Conservation (phyloP, 2,329 filamentous ascomycete genomes). For the Exophiala xenobiotica region DNA sequence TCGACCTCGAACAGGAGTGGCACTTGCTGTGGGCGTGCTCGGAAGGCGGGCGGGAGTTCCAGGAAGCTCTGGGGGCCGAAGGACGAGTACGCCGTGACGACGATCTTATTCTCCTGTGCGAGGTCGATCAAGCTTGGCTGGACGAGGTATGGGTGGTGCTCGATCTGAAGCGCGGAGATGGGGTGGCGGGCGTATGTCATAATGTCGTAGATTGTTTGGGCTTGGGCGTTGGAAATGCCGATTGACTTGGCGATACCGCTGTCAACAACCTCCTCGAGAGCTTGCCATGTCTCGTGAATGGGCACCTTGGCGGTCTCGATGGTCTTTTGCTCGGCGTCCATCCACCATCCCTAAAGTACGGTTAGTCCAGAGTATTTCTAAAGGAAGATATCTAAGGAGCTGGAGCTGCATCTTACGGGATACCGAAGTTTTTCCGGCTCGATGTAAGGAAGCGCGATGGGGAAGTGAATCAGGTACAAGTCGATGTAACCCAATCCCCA, state of each 20-base stretch:
- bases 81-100: conserved; percentile 78
- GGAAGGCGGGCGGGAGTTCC: conserved; percentile 55
- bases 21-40: conserved; percentile 66
- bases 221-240: conserved; percentile 81
- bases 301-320: conserved; percentile 66
- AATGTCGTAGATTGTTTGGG: conserved; percentile 73
- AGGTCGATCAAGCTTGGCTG: conserved; percentile 70
- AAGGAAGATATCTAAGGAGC: not conserved
- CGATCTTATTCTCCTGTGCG: conserved; percentile 67
- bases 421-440: conserved; percentile 77
- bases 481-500: conserved; percentile 89
- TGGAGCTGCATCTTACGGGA: conserved; percentile 43
- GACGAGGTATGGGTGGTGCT: conserved; percentile 86
- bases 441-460: conserved; percentile 80
- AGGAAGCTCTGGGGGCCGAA: conserved; percentile 78
- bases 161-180: conserved; percentile 79
- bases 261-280: conserved; percentile 73
- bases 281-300: conserved; percentile 78
- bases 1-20: conserved; percentile 70
- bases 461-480: conserved; percentile 87
- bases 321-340: conserved; percentile 61
- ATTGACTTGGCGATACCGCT: conserved; percentile 69
- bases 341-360: conserved; percentile 58
- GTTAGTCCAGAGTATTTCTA: not conserved
- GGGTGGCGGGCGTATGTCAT: conserved; percentile 73